Evolutionary conservation across 2,329 filamentous ascomycete species (phyloP), one percentile per base, ranked within the genome.

Genomic region (Fonsecaea multimorphosa): DNA sequence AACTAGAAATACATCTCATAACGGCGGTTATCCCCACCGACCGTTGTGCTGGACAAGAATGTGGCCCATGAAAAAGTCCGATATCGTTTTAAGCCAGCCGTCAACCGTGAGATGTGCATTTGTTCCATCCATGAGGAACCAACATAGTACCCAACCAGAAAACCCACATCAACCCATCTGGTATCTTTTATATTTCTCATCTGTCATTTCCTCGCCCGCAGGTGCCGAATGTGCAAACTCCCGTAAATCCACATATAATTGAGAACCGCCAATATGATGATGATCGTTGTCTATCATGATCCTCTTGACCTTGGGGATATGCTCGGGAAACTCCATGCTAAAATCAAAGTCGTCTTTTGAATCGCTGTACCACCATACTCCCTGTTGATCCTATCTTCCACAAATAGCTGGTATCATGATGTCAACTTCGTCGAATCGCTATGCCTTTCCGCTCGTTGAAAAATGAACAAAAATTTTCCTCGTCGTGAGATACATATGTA

Each of bases 361-460:
- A 71, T 68, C 65, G 70, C 64, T 70, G 71, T 72, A 67, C 70
- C 67, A 62, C 69, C 67, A 64, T 68, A 71, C 63, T 69, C 66
- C 68, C 40, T 64, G 16, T 64, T 29, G 51, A 63, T 53, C 56
- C 58, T 65, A 57, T 64, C 63, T 65, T 65, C 64, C 65, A 66
- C 55, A 69, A 63, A 67, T 67, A 55, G 61, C 67, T 69, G 71
- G 68, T 72, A 70, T 71, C 69, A 70, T 71, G 71, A 71, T 71
- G 68, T 71, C 65, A 70, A 69, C 61, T 66, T 68, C 69, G 65
- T 71, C 67, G 70, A 68, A 68, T 69, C 71, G 71, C 71, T 70
- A 72, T 70, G 66, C 68, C 71, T 69, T 69, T 59, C 58, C 63
- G 66, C 64, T 68, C 68, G 59, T 58, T 64, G 55, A 56, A 67